A percentile compares a stretch with the other conserved stretches of the same genome.
Evolutionary conservation across 768 basidiomycete genomes (phyloP).

Genomic region (Hygrophorus pudorinus): DNA sequence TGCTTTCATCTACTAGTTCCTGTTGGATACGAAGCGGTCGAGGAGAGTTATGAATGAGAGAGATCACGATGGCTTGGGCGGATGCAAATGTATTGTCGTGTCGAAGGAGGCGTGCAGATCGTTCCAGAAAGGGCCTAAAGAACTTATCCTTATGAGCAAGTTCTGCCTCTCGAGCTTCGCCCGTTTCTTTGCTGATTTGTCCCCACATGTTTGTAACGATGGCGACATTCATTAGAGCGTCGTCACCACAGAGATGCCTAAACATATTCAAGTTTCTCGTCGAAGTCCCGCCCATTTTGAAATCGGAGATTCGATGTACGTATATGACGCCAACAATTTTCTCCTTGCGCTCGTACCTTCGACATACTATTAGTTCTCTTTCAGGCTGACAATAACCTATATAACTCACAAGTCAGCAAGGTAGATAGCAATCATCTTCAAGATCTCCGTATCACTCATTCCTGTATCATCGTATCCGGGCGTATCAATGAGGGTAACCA

Average conservation of each 20-base stretch:
- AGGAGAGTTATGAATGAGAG: slow-evolving; percentile 16
- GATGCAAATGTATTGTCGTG: slow-evolving; percentile 27
- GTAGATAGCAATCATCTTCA: slow-evolving; percentile 39
- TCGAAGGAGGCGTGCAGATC: slow-evolving; percentile 34
- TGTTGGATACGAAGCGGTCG: slow-evolving; percentile 12
- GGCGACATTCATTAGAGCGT: slow-evolving; percentile 33
- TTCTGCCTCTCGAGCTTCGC: slow-evolving; percentile 34
- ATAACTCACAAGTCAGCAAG: slow-evolving; percentile 17
- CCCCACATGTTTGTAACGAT: slow-evolving; percentile 42
- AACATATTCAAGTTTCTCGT: slow-evolving; percentile 38
- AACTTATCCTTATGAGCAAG: slow-evolving; percentile 36
- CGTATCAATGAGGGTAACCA: slow-evolving; percentile 43
- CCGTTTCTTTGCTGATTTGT: slow-evolving; percentile 22
- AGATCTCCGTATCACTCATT: slow-evolving; percentile 35
- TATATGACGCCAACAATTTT: slow-evolving; percentile 34
- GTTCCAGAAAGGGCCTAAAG: slow-evolving; percentile 42
- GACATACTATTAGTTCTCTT: not conserved
- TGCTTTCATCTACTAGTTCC: slow-evolving; percentile 14
- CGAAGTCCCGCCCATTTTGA: slow-evolving; percentile 35
- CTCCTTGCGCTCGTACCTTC: slow-evolving; percentile 10
- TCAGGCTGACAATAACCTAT: not conserved
- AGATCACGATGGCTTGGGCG: slow-evolving; percentile 23
- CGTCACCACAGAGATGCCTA: slow-evolving; percentile 35
- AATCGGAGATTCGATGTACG: slow-evolving; percentile 44
- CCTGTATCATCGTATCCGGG: slow-evolving; percentile 51